phyloP scores from a whole-genome alignment of 805 yeast genomes.

The Saccharomycopsis capsularis region DNA sequence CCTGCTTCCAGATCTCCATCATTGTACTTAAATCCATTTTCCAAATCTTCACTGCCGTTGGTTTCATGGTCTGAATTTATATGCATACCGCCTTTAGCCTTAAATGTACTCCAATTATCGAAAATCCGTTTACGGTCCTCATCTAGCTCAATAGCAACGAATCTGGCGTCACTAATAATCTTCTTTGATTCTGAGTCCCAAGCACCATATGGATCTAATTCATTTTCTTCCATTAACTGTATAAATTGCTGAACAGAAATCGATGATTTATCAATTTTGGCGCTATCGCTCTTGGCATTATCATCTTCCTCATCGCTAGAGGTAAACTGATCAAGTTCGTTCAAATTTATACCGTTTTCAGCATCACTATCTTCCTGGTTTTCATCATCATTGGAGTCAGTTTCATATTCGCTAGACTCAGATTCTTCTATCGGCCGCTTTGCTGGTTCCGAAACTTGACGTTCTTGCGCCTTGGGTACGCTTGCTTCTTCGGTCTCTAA shows the following conservation, averaged over 20 bases:
- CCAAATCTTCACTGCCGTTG: neutral
- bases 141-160: slow-evolving; percentile 30
- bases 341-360: slow-evolving; percentile 24
- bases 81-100: slow-evolving; percentile 15
- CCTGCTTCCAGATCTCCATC: no score
- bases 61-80: no score
- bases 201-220: slow-evolving; percentile 37
- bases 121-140: slow-evolving; percentile 34
- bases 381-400: neutral
- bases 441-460: neutral
- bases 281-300: slow-evolving; percentile 19
- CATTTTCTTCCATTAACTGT: slow-evolving; percentile 29
- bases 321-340: slow-evolving; percentile 22
- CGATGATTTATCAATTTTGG: slow-evolving; percentile 5
- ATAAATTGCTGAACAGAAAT: slow-evolving; percentile 7
- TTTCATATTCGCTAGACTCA: slow-evolving; percentile 9
- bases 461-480: neutral
- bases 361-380: slow-evolving; percentile 22
- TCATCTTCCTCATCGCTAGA: slow-evolving; percentile 19
- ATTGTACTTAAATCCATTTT: no score
- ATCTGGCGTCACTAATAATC: slow-evolving; percentile 38
- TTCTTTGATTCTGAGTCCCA: slow-evolving; percentile 42
- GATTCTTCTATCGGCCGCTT: slow-evolving; percentile 5
- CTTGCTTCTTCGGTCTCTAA: neutral
- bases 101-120: slow-evolving; percentile 39